Conservation (phyloP, 1,139 yeast genomes). For the Meyerozyma sp. region DNA sequence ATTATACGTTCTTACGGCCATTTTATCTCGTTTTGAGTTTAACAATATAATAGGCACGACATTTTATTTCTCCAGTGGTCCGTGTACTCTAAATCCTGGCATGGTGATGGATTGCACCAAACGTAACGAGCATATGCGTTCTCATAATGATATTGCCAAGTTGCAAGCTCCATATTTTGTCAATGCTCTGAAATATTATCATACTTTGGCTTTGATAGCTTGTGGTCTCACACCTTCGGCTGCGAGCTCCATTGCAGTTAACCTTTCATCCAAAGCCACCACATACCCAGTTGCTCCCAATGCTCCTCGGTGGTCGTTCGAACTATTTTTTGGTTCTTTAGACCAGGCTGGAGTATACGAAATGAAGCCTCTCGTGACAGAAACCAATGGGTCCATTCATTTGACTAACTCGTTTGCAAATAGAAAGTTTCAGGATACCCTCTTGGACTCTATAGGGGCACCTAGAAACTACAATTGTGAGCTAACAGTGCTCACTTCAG, state of each 20-base stretch:
- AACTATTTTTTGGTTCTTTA: conserved; percentile 30
- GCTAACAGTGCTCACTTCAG: conserved; percentile 29
- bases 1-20: conserved; percentile 16
- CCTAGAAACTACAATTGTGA: conserved; percentile 9
- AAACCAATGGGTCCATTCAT: conserved; percentile 26
- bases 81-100: conserved; percentile 33
- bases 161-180: conserved; percentile 22
- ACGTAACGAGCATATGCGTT: conserved; percentile 15
- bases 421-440: conserved; percentile 3
- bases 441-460: conserved; percentile 1
- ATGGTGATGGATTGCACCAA: conserved; percentile 16
- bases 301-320: conserved; percentile 25
- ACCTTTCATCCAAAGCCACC: conserved; percentile 19
- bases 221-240: conserved; percentile 23
- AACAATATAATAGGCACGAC: conserved; percentile 21
- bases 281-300: conserved; percentile 14
- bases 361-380: conserved; percentile 26
- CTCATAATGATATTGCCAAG: conserved; percentile 31
- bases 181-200: conserved; percentile 23
- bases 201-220: conserved; percentile 24
- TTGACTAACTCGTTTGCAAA: conserved; percentile 21
- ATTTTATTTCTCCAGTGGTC: conserved; percentile 28
- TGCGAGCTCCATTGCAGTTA: conserved; percentile 14
- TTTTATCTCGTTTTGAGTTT: conserved; percentile 16
- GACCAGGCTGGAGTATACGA: conserved; percentile 41